Evolutionary conservation across 176 grass and related monocot species (phyloP).

Genomic region (Aegilops speltoides): DNA sequence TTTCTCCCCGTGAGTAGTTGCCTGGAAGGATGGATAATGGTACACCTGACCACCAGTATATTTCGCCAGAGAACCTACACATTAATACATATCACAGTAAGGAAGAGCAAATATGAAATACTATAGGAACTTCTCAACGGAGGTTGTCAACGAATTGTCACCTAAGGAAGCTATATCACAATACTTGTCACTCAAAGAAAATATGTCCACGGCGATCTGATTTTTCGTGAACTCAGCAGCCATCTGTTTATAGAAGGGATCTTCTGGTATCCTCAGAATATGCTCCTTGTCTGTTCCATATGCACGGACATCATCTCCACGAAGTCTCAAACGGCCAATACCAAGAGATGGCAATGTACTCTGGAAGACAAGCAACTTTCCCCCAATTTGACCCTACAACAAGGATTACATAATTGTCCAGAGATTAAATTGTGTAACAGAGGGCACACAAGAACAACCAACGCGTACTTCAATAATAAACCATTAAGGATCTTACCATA

Average conservation of each 20-base stretch:
- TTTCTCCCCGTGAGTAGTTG: conserved; percentile 69
- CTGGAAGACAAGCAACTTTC: conserved; percentile 90
- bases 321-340: conserved; percentile 74
- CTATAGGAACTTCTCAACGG: neutral
- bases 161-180: conserved; percentile 92
- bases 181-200: conserved; percentile 87
- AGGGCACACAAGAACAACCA: neutral
- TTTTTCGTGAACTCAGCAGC: conserved; percentile 96
- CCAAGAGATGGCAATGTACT: conserved; percentile 94
- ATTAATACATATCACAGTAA: conserved; percentile 12
- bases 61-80: conserved; percentile 77
- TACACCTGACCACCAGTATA: conserved; percentile 99
- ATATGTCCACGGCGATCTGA: conserved; percentile 88
- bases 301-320: conserved; percentile 84
- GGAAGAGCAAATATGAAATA: conserved; percentile 17
- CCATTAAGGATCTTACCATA: conserved; percentile 62
- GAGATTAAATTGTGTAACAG: conserved; percentile 14
- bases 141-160: conserved; percentile 33
- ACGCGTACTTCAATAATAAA: neutral
- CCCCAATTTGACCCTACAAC: conserved; percentile 85
- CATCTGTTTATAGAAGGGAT: conserved; percentile 98
- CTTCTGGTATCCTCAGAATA: conserved; percentile 76
- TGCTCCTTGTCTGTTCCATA: conserved; percentile 98
- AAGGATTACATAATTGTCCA: conserved; percentile 20
- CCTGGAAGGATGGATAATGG: conserved; percentile 79